phyloP scores from a whole-genome alignment of 352 stramenopile species.

The Phytophthora ramorum region DNA sequence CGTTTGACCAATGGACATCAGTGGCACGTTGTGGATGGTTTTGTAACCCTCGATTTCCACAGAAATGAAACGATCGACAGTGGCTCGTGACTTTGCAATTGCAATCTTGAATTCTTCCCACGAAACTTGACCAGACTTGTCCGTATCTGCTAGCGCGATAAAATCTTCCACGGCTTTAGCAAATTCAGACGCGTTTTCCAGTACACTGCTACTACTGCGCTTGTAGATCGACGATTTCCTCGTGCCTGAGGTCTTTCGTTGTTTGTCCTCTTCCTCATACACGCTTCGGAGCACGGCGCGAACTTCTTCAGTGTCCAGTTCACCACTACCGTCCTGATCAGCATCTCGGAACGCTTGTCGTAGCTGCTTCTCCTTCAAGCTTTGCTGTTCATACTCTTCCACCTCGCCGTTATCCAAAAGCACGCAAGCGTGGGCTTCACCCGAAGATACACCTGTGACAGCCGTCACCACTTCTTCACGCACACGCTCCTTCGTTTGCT shows the following conservation, averaged over 20 bases:
- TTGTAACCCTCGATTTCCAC: conserved; percentile 82
- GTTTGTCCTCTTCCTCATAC: conserved; percentile 72
- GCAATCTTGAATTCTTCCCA: conserved; percentile 90
- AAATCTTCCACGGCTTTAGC: conserved; percentile 77
- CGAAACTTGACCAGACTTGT: conserved; percentile 79
- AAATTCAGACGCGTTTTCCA: conserved; percentile 69
- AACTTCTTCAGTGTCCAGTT: conserved; percentile 83
- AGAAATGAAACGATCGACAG: conserved; percentile 72
- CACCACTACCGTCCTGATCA: conserved; percentile 76
- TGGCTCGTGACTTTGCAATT: conserved; percentile 80
- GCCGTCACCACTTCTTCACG: conserved; percentile 64
- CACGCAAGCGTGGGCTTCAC: conserved; percentile 63
- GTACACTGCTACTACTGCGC: conserved; percentile 56
- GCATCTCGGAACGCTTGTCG: conserved; percentile 80
- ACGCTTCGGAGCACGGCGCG: conserved; percentile 74
- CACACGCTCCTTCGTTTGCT: conserved; percentile 56
- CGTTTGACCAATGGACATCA: conserved; percentile 72
- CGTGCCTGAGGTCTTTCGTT: conserved; percentile 39
- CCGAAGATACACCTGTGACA: conserved; percentile 56
- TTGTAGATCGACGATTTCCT: conserved; percentile 40
- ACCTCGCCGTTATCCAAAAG: conserved; percentile 72
- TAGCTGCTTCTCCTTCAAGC: conserved; percentile 88
- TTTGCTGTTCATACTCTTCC: conserved; percentile 82
- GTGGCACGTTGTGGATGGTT: conserved; percentile 66
- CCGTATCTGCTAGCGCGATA: conserved; percentile 76